Evolutionary conservation across 2,329 filamentous ascomycete genomes (phyloP), one percentile per base, ranked within the genome.

Genomic region (Venturia carpophila): DNA sequence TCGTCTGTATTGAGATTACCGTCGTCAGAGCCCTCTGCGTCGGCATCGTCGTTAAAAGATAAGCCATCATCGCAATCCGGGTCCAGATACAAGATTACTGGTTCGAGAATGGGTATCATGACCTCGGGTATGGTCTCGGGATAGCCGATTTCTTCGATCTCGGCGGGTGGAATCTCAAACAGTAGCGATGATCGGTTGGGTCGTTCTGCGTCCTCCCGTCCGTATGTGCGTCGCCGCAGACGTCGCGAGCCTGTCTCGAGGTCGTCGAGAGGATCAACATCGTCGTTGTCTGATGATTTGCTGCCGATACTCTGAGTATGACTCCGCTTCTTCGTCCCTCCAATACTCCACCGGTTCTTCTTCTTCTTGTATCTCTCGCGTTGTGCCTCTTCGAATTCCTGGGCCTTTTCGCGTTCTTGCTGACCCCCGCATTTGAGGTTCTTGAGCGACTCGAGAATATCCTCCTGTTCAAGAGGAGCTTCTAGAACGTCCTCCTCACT

Each of bases 301-400:
- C 76, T 77, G 68, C 76, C 76, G 37, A 79, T 71, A 64, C 75
- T 80, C 70, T 79, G 74, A 67, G 76, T 79, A 70, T 80, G 75
- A 58, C 72, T 77, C 56, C 79, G 75, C 69, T 81, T 81, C 71
- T 76, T 78, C 55, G 74, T 71, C 10, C 76, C 74, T 27, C 73
- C 71, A 15, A 61, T 60, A 60, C 77, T 78, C 73, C 76, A 77
- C 49, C 75, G 71, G 67, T 77, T 76, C 68, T 77, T 78, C 67
- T 76, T 76, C 47, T 69, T 70, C 65, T 68, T 66, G 60, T 74
- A 73, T 47, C 69, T 71, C 27, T 71, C 68, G 65, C 71, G 68
- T 62, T 71, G 68, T 55, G 68, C 68, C 30, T 56, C 56, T 60
- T 74, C 72, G 60, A 62, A 65, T 49, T 63, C 62, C 39, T 30